Base-by-base conservation (phyloP, 1,139 yeast genomes). In the Sugiyamaella paludigena region DNA sequence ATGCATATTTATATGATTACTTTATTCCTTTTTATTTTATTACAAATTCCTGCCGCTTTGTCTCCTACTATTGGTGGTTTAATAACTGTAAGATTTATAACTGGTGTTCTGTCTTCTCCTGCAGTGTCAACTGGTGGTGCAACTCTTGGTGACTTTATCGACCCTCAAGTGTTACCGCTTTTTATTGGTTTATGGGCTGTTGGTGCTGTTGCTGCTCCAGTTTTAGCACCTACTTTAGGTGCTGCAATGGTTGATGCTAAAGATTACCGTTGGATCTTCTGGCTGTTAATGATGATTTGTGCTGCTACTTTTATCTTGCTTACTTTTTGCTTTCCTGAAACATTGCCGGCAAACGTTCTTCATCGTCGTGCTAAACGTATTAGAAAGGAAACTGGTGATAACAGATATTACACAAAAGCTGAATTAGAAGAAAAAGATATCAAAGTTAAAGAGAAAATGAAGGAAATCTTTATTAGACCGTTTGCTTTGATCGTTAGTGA, bases 51-150 rank as follows among this genome's bases (percentile, higher is more conserved):
- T 12, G 53, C 59, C 10, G 68, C 68, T 3, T 70, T 81, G 40
- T 69, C 80, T 1, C 66, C 72, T 26, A 80, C 80, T 54, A 72
- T 82, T 26, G 60, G 63, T 5, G 60, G 62, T 3, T 55, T 69
- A 26, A 71, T 87, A 45, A 83, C 87, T 2, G 70, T 86, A 48
- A 74, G 96, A 58, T 85, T 87, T 63, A 79, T 88, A 58, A 77
- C 87, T 36, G 96, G 96, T 1, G 72, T 83, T 29, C 75, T 85
- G 50, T 87, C 94, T 0, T 81, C 92, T 4, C 96, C 96, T 5
- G 89, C 95, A 0, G 74, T 89, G 62, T 83, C 95, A 3, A 81
- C 87, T 57, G 96, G 92, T 10, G 94, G 91, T 51, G 97, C 96
- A 51, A 81, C 95, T 2, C 78, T 88, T 53, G 76, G 84, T 51